Conservation (phyloP, 176 grass and related monocot species). For the Musa beccarii region DNA sequence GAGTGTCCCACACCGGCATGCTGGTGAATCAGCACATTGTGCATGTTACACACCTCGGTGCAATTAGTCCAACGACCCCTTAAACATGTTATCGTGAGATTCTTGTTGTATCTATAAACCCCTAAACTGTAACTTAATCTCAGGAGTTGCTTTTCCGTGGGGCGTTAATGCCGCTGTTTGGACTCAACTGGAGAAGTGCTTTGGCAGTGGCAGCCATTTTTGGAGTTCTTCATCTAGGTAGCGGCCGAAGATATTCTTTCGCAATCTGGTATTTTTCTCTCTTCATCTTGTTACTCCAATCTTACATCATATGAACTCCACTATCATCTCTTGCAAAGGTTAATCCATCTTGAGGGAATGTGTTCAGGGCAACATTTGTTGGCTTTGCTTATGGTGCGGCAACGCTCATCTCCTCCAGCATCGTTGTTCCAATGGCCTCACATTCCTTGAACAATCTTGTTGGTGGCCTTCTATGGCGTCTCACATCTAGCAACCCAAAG, state of each 20-base stretch:
- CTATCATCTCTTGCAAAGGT: not conserved
- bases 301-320: not conserved
- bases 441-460: conserved; percentile 91
- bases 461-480: conserved; percentile 59
- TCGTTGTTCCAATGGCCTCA: conserved; percentile 70
- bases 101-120: not conserved
- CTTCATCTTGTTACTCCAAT: not conserved
- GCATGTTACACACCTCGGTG: not conserved
- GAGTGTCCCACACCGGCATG: too few relatives aligned
- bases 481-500: not conserved
- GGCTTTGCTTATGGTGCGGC: conserved; percentile 73
- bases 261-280: conserved; percentile 47
- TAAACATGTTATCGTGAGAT: conserved; percentile 4
- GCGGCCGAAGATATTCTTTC: conserved; percentile 60
- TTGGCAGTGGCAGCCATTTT: conserved; percentile 47
- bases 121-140: not conserved
- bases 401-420: conserved; percentile 61
- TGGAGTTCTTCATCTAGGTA: conserved; percentile 75
- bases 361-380: conserved; percentile 77
- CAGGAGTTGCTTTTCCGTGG: conserved; percentile 83
- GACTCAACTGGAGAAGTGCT: conserved; percentile 75
- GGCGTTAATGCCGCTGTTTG: conserved; percentile 67
- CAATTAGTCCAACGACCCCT: not conserved
- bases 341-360: not conserved
- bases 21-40: too few relatives aligned